Conservation (phyloP, 768 basidiomycete species). For the Boletus rex-veris region DNA sequence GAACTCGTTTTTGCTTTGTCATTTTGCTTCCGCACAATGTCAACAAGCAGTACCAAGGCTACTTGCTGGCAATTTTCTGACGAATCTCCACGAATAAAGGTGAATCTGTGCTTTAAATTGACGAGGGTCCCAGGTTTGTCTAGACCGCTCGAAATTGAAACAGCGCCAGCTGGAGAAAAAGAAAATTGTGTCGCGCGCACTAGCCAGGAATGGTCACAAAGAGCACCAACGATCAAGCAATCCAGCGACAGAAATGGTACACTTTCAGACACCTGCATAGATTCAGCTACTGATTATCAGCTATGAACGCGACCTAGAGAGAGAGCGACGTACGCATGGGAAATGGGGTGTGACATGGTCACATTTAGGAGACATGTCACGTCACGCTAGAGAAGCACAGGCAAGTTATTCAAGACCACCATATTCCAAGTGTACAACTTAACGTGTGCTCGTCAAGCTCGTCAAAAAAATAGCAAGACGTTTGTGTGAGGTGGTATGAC, state of each 20-base stretch:
- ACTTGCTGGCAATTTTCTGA: not conserved
- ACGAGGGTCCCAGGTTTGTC: not conserved
- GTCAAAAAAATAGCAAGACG: slow-evolving; percentile 14
- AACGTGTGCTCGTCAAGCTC: slow-evolving; percentile 25
- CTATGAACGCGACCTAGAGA: not conserved
- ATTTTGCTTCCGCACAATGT: slow-evolving; percentile 11
- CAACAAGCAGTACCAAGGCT: not conserved
- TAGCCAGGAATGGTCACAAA: not conserved
- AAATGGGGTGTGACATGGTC: slow-evolving; percentile 2
- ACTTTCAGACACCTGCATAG: not conserved
- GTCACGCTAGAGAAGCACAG: slow-evolving; percentile 12
- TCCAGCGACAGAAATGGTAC: not conserved
- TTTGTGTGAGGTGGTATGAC: slow-evolving; percentile 26
- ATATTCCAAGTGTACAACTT: slow-evolving; percentile 21
- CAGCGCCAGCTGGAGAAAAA: not conserved
- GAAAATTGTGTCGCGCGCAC: not conserved
- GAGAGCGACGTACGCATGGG: not conserved
- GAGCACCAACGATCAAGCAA: not conserved
- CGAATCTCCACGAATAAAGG: not conserved
- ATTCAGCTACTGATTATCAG: not conserved
- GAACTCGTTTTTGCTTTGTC: slow-evolving; percentile 6
- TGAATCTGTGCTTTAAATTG: not conserved
- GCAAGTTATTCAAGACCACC: slow-evolving; percentile 30
- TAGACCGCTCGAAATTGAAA: slow-evolving; percentile 10
- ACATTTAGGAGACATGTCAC: slow-evolving; percentile 26